Conservation (phyloP, 2,329 filamentous ascomycete species). For the Kalaharituber pfeilii region DNA sequence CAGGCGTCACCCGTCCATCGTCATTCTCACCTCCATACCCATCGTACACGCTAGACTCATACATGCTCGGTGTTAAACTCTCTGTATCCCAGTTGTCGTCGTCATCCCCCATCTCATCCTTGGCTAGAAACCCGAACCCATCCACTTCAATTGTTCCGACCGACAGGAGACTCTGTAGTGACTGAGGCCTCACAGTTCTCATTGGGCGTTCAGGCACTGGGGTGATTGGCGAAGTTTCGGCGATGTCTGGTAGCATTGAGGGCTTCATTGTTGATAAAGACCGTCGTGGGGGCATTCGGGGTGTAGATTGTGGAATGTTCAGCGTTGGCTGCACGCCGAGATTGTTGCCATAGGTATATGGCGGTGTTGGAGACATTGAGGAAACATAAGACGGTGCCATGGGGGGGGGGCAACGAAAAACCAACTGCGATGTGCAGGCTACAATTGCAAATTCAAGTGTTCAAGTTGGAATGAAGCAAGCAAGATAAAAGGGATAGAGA, state of each 20-base stretch:
- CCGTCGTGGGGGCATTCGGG: background rate
- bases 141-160: conserved; percentile 19
- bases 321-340: background rate
- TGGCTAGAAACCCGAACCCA: conserved; percentile 14
- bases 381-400: background rate
- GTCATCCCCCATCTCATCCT: background rate
- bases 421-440: no score
- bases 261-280: conserved; percentile 6
- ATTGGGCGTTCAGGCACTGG: background rate
- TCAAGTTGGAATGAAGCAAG: no score
- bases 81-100: background rate
- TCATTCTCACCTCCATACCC: conserved; percentile 11
- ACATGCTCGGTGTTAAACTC: conserved; percentile 10
- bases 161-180: conserved; percentile 14
- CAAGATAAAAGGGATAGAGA: no score
- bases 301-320: background rate
- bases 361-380: background rate
- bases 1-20: conserved; percentile 8
- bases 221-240: conserved; percentile 12
- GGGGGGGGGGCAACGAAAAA: no score
- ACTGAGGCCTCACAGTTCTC: background rate
- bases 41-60: conserved; percentile 17
- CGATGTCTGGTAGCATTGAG: conserved; percentile 18
- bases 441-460: no score
- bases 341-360: background rate